Base-by-base conservation (phyloP, 768 basidiomycete genomes). In the Lyophyllum shimeji region DNA sequence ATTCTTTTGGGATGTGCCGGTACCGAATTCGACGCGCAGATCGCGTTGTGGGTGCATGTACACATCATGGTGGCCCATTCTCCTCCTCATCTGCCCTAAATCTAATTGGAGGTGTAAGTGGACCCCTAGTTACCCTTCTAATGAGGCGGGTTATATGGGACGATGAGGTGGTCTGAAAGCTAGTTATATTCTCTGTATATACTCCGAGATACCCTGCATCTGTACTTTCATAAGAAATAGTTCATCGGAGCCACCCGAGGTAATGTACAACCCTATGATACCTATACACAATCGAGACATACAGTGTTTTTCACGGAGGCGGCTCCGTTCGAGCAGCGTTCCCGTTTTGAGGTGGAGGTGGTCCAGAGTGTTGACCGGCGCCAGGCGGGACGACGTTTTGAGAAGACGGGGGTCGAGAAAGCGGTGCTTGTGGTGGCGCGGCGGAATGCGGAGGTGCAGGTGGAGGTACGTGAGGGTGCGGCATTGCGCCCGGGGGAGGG, bases 351-450 rank as follows among this genome's bases (percentile, higher is more conserved):
- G 63, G 63, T 56, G 71, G 34, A 7, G 54, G 33, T 52, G 42
- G 48, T 31, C 46, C 58, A 9, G 48, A 11, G 25, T 63, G 58
- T 59, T 73, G 68, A 27, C 74, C 74, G 24, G 69, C 67, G 17
- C 72, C 70, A 27, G 82, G 73, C 5, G 82, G 69, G 65, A 77
- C 82, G 37, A 73, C 61, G 66, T 84, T 84, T 71, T 86, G 84
- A 1, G 87, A 84, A 2, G 87, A 85, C 33, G 78, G 76, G 17
- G 85, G 84, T 44, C 85, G 82, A 17, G 85, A 82, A 49, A 71
- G 61, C 20, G 75, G 68, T 48, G 72, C 74, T 21, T 67, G 69
- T n/a, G 62, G 65, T 31, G 64, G 74, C 11, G 64, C 69, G 9
- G 63, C 68, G 23, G 67, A 70, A 29, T 68, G 72, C 13, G 69